Percentiles rank a stretch among this genome's conserved stretches.
Conservation (phyloP, 2,329 filamentous ascomycete genomes). For the Blumeria graminis region DNA sequence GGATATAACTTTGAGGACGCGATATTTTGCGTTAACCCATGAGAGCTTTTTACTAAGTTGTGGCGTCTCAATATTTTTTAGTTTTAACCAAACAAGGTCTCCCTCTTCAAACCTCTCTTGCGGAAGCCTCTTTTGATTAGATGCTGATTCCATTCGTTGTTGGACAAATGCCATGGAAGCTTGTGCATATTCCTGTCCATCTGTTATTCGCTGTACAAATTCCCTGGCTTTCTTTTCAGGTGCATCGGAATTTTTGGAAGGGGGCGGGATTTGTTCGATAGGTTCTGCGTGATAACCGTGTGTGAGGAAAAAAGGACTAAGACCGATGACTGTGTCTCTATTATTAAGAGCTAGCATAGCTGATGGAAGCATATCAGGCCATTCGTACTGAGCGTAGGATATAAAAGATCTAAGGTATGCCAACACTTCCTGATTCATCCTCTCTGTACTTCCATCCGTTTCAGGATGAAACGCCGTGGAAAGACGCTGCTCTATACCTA, state of each 20-base stretch:
- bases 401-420: slow-evolving; percentile 11
- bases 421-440: too few species aligned
- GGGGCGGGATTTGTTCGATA: neutral
- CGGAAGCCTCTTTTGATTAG: neutral
- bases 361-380: slow-evolving; percentile 45
- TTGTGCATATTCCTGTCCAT: neutral
- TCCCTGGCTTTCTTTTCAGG: neutral
- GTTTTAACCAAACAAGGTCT: neutral
- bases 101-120: neutral
- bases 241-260: too few species aligned
- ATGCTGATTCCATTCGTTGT: neutral
- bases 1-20: too few species aligned
- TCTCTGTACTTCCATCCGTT: too few species aligned
- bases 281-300: neutral
- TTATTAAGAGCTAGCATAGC: neutral
- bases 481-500: too few species aligned
- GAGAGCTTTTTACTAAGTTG: neutral
- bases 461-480: too few species aligned
- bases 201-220: neutral
- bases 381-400: slow-evolving; percentile 58
- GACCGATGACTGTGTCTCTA: neutral
- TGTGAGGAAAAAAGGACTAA: neutral
- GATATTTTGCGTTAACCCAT: too few species aligned
- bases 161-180: neutral
- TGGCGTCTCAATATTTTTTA: neutral